Percentiles rank a stretch among this genome's conserved stretches.
Evolutionary conservation across 2,329 filamentous ascomycete genomes (phyloP).

Genomic region (Leptographium lundbergii): DNA sequence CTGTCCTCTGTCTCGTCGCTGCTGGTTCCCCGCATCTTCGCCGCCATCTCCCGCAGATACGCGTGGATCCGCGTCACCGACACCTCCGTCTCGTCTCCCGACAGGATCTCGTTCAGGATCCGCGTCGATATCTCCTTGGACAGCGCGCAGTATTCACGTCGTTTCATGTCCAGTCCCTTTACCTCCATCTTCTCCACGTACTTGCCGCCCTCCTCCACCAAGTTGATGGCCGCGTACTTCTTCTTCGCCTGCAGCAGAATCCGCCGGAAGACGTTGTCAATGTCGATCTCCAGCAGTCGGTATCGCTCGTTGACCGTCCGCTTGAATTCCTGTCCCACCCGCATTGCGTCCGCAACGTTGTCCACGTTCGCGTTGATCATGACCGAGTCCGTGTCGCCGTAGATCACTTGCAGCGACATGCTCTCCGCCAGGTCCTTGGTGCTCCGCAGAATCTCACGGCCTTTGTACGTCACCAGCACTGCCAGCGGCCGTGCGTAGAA

Average conservation of each 20-base stretch:
- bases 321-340: constrained; percentile 91
- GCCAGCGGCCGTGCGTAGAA: constrained; percentile 94
- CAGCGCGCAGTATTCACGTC: constrained; percentile 89
- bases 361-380: constrained; percentile 99
- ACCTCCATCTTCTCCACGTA: constrained; percentile 92
- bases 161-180: constrained; percentile 95
- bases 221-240: constrained; percentile 95
- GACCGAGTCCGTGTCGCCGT: constrained; percentile 97
- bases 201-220: constrained; percentile 79
- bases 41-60: constrained; percentile 72
- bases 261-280: constrained; percentile 91
- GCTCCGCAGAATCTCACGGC: constrained; percentile 89
- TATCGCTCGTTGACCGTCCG: constrained; percentile 89
- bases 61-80: constrained; percentile 87
- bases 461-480: constrained; percentile 93
- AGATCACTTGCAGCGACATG: constrained; percentile 86
- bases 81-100: constrained; percentile 80
- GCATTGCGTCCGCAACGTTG: constrained; percentile 79
- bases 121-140: constrained; percentile 90
- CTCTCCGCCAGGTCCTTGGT: constrained; percentile 93
- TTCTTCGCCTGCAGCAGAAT: constrained; percentile 95
- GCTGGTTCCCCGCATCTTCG: constrained; percentile 68
- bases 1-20: constrained; percentile 27
- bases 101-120: constrained; percentile 87
- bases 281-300: constrained; percentile 87